Evolutionary conservation across 768 basidiomycete genomes (phyloP).

Genomic region (Mycena sanguinolenta): DNA sequence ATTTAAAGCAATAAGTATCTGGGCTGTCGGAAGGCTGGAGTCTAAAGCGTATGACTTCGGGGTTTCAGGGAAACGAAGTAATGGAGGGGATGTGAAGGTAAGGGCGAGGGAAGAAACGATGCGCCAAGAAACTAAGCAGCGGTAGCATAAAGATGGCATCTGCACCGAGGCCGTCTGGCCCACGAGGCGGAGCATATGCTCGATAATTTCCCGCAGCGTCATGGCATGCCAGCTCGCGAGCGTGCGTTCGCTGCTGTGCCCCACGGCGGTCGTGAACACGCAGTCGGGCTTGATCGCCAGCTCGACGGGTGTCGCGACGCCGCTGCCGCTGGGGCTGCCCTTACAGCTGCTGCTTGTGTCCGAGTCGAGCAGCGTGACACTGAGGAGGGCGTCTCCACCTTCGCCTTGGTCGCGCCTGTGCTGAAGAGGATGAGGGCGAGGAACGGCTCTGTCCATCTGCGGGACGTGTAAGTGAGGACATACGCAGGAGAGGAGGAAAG

Average conservation of each 20-base stretch:
- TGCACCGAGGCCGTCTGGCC: constrained; percentile 20
- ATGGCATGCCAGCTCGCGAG: constrained; percentile 94
- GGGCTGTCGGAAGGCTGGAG: too few relatives aligned
- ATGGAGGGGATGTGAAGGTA: too few relatives aligned
- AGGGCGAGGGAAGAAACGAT: too few relatives aligned
- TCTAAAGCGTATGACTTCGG: too few relatives aligned
- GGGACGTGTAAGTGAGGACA: constrained; percentile 3
- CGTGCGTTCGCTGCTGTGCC: constrained; percentile 89
- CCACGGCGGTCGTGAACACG: constrained; percentile 95
- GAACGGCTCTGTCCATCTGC: constrained; percentile 99
- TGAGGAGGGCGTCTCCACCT: constrained; percentile 72
- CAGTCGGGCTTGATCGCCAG: constrained; percentile 75
- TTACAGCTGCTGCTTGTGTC: too few relatives aligned
- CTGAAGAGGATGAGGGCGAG: constrained; percentile 81
- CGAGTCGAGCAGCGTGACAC: constrained; percentile 66
- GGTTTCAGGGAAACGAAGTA: too few relatives aligned
- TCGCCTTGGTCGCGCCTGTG: constrained; percentile 55
- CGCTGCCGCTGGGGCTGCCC: too few relatives aligned
- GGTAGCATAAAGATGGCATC: constrained; percentile 10
- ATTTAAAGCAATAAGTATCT: too few relatives aligned
- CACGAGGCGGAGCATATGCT: constrained; percentile 78
- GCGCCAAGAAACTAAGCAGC: too few relatives aligned
- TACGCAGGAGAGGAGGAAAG: not conserved
- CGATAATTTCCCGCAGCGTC: constrained; percentile 87
- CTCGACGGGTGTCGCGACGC: constrained; percentile 58